Percentiles rank a stretch among this genome's conserved stretches.
Conservation (phyloP, 768 basidiomycete species). For the Fibroporia radiculosa region DNA sequence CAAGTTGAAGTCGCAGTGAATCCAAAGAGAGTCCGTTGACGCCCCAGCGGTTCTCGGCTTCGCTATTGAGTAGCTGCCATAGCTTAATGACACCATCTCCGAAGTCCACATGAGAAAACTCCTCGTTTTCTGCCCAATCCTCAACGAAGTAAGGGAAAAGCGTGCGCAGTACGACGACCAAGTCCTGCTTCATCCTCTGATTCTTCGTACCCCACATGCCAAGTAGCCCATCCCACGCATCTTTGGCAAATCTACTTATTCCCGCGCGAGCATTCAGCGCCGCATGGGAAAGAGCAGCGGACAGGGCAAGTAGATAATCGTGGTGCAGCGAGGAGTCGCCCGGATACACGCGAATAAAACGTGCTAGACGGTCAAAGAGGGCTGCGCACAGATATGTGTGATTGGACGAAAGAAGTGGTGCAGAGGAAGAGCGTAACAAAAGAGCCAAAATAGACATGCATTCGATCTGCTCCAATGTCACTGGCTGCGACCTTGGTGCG, state of each 20-base stretch:
- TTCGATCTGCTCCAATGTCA: conserved; percentile 59
- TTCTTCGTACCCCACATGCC: conserved; percentile 76
- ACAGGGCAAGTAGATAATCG: conserved; percentile 63
- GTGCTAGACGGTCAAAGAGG: conserved; percentile 51
- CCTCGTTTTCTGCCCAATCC: conserved; percentile 4
- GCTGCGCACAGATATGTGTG: conserved; percentile 35
- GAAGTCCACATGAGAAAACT: conserved; percentile 30
- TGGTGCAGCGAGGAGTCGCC: conserved; percentile 73
- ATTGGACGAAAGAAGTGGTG: conserved; percentile 46
- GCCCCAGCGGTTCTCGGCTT: conserved; percentile 58
- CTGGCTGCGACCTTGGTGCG: conserved; percentile 14
- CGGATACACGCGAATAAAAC: conserved; percentile 61
- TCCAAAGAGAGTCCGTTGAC: conserved; percentile 60
- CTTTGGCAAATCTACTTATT: conserved; percentile 51
- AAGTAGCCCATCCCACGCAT: conserved; percentile 58
- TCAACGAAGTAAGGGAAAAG: conserved; percentile 53
- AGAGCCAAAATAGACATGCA: conserved; percentile 56
- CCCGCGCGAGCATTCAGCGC: conserved; percentile 63
- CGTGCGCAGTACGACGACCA: conserved; percentile 63
- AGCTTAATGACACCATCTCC: conserved; percentile 42
- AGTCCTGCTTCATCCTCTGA: conserved; percentile 65
- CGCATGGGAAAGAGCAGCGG: conserved; percentile 64
- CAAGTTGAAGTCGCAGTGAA: conserved; percentile 49
- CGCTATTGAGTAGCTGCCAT: conserved; percentile 49
- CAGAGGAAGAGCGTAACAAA: conserved; percentile 48